phyloP scores from a whole-genome alignment of 2,329 filamentous ascomycete genomes.

The Colletotrichum sp. region DNA sequence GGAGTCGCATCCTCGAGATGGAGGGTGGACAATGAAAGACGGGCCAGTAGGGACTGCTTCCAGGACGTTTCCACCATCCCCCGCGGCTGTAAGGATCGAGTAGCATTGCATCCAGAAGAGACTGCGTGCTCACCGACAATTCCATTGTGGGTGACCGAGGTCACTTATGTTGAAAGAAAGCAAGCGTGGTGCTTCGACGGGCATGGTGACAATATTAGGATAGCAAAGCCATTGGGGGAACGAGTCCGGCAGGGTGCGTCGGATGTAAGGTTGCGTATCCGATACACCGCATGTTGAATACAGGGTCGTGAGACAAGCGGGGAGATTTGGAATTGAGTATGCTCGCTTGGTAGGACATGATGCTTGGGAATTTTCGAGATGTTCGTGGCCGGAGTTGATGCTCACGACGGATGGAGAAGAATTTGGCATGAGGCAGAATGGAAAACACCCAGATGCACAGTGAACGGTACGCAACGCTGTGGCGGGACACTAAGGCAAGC shows the following conservation, averaged over 20 bases:
- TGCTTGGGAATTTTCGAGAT: background rate
- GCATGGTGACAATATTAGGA: background rate
- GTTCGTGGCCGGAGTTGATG: background rate
- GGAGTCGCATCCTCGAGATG: background rate
- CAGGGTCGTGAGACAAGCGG: background rate
- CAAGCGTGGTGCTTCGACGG: background rate
- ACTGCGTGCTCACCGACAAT: slow-evolving; percentile 7
- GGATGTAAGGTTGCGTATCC: background rate
- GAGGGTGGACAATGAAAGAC: background rate
- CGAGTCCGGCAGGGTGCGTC: background rate
- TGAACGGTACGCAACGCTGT: background rate
- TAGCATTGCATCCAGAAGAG: background rate
- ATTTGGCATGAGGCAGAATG: background rate
- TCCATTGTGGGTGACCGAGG: background rate
- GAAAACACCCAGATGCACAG: background rate
- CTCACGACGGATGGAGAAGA: background rate
- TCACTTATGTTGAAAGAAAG: background rate
- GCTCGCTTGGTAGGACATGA: background rate
- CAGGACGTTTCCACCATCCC: background rate
- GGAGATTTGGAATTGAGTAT: background rate
- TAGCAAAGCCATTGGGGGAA: background rate
- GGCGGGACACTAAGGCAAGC: background rate
- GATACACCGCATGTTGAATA: background rate
- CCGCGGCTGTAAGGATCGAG: background rate
- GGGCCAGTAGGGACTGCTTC: background rate